These are phyloP conservation scores for Sechiopsis laciniata DNA, from an alignment of 306 rosid genomes.

Conservation along the genomic window DNA sequence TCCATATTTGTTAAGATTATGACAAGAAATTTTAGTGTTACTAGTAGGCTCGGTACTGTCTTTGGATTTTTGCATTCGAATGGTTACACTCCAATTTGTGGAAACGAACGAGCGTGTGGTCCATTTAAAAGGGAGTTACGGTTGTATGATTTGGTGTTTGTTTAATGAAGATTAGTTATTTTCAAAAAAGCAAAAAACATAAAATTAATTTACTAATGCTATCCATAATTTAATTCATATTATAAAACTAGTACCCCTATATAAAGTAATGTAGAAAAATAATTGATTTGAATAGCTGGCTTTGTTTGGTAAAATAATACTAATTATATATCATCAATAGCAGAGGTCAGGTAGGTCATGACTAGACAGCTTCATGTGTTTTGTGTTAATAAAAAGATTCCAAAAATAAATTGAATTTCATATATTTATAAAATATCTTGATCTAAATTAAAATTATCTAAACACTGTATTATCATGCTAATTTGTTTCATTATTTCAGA, in stretches of 20 bases:
- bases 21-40: too few species aligned
- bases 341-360: neutral
- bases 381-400: neutral
- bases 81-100: too few species aligned
- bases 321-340: neutral
- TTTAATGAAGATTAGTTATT: too few species aligned
- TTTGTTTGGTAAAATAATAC: neutral
- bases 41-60: too few species aligned
- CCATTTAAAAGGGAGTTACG: too few species aligned
- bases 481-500: neutral
- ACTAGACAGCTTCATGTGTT: neutral
- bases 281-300: constrained; percentile 19
- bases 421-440: neutral
- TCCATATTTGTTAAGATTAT: too few species aligned
- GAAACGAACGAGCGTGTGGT: too few species aligned
- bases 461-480: too few species aligned
- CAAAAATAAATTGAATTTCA: neutral
- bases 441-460: neutral
- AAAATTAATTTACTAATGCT: too few species aligned
- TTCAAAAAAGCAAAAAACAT: neutral
- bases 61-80: too few species aligned
- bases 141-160: too few species aligned
- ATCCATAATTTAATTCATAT: neutral
- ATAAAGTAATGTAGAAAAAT: neutral
- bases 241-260: neutral